Percentiles rank a stretch among this genome's conserved stretches.
phyloP scores from a whole-genome alignment of 164 flowering plant genomes.

The Cinnamomum micranthum region DNA sequence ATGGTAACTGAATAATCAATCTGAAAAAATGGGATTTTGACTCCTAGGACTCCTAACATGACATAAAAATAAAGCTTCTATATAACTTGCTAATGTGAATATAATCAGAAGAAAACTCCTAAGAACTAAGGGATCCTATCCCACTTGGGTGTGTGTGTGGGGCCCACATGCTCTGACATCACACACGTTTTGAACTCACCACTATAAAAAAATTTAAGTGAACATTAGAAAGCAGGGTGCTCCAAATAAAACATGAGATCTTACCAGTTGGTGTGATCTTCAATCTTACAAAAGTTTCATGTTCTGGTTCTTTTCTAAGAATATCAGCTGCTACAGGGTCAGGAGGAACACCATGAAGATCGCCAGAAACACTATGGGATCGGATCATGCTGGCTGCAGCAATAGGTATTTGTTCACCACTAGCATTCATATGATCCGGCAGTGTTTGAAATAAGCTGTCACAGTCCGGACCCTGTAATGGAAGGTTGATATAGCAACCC shows the following conservation, averaged over 20 bases:
- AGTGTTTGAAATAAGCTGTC: constrained; percentile 34
- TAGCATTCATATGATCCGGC: constrained; percentile 41
- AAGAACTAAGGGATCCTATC: too few species aligned
- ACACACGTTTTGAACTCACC: too few species aligned
- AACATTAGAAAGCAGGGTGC: not conserved
- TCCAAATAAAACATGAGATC: not conserved
- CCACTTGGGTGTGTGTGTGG: too few species aligned
- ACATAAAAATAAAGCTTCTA: too few species aligned
- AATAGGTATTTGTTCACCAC: constrained; percentile 54
- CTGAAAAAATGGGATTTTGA: too few species aligned
- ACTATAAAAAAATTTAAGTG: not conserved
- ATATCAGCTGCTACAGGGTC: constrained; percentile 98
- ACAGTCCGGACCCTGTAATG: constrained; percentile 40
- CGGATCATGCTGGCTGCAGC: constrained; percentile 87
- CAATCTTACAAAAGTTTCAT: constrained; percentile 79
- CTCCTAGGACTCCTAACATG: too few species aligned
- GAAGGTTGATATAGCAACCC: constrained; percentile 2
- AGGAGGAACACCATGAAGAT: constrained; percentile 94
- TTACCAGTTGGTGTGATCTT: constrained; percentile 74
- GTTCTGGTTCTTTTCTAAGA: constrained; percentile 92
- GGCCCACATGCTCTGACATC: too few species aligned
- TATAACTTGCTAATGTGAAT: too few species aligned
- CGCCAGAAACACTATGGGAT: constrained; percentile 91
- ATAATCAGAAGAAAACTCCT: too few species aligned
- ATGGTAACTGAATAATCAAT: too few species aligned